Percentiles rank a stretch among this genome's conserved stretches.
Conservation (phyloP, 2,329 filamentous ascomycete genomes). For the Stagonosporopsis rhizophila region DNA sequence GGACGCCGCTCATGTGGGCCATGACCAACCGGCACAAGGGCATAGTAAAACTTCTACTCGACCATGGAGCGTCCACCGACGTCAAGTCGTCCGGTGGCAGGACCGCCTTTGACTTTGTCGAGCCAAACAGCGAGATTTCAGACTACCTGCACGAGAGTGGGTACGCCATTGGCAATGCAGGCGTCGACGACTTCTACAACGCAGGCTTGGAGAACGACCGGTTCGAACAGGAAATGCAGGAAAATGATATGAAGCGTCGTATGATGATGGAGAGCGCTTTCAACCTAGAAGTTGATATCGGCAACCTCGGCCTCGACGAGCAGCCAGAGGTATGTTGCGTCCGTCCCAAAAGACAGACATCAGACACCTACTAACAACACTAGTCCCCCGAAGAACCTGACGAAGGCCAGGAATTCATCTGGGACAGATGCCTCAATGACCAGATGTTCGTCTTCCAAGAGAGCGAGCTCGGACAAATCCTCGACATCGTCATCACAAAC, state of each 20-base stretch:
- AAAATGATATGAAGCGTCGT: constrained; percentile 90
- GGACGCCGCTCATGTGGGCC: constrained; percentile 99
- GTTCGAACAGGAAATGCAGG: constrained; percentile 96
- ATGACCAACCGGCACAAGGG: constrained; percentile 98
- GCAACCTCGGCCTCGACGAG: constrained; percentile 94
- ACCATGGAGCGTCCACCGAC: constrained; percentile 93
- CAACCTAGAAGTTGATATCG: constrained; percentile 94
- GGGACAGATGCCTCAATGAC: constrained; percentile 91
- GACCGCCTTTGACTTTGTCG: constrained; percentile 94
- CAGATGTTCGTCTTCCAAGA: constrained; percentile 99
- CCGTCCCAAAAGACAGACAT: constrained; percentile 5
- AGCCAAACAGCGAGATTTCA: constrained; percentile 94
- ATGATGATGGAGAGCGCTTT: constrained; percentile 99
- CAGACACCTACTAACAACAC: constrained; percentile 30
- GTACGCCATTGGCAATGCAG: constrained; percentile 83
- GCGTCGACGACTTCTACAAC: constrained; percentile 92
- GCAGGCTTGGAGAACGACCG: constrained; percentile 89
- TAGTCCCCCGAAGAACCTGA: constrained; percentile 74
- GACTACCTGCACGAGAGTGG: constrained; percentile 95
- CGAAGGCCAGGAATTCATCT: constrained; percentile 93
- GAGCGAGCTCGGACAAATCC: constrained; percentile 85
- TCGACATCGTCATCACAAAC: constrained; percentile 95
- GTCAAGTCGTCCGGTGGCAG: constrained; percentile 93
- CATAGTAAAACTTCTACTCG: constrained; percentile 90
- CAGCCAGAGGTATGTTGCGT: constrained; percentile 76